These are phyloP conservation scores for Rhododendron griersonianum DNA, from an alignment of 148 eudicot species.

Conservation along the genomic window DNA sequence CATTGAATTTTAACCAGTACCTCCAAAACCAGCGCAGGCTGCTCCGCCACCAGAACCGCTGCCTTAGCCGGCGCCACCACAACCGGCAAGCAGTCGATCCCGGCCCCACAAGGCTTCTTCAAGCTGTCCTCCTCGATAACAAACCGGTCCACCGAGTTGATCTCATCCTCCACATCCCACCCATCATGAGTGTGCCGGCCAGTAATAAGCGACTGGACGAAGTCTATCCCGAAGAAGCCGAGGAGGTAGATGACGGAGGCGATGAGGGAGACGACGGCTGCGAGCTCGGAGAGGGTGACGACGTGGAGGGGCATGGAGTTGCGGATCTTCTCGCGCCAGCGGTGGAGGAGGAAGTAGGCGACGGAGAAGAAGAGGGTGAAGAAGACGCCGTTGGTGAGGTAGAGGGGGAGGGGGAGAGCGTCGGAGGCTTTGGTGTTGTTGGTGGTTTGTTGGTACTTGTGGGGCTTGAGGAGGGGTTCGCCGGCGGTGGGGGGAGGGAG, in stretches of 20 bases:
- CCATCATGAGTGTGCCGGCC: not conserved
- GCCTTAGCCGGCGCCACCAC: not conserved
- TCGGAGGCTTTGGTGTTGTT: slow-evolving; percentile 28
- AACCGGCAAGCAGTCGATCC: slow-evolving; percentile 16
- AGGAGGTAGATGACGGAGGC: slow-evolving; percentile 37
- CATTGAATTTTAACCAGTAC: not conserved
- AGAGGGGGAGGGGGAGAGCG: slow-evolving; percentile 37
- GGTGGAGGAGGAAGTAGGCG: slow-evolving; percentile 44
- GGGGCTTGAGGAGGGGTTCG: slow-evolving; percentile 14
- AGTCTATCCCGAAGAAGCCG: slow-evolving; percentile 41
- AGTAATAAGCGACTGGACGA: slow-evolving; percentile 31
- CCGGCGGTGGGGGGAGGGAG: slow-evolving; percentile 11
- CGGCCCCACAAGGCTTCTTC: slow-evolving; percentile 17
- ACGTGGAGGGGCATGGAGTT: slow-evolving; percentile 41
- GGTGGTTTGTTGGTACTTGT: not conserved
- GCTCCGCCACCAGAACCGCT: not conserved
- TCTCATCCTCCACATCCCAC: slow-evolving; percentile 26
- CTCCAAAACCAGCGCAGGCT: not conserved
- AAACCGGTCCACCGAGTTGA: not conserved
- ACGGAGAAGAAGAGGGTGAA: slow-evolving; percentile 44
- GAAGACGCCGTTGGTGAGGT: slow-evolving; percentile 39
- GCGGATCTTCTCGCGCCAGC: slow-evolving; percentile 52
- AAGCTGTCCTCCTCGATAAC: slow-evolving; percentile 22
- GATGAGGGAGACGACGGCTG: slow-evolving; percentile 30
- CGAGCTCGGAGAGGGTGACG: slow-evolving; percentile 39